Evolutionary conservation across 2,329 filamentous ascomycete species (phyloP), one percentile per base, ranked within the genome.

Genomic region (Calonectria multiphialidica): DNA sequence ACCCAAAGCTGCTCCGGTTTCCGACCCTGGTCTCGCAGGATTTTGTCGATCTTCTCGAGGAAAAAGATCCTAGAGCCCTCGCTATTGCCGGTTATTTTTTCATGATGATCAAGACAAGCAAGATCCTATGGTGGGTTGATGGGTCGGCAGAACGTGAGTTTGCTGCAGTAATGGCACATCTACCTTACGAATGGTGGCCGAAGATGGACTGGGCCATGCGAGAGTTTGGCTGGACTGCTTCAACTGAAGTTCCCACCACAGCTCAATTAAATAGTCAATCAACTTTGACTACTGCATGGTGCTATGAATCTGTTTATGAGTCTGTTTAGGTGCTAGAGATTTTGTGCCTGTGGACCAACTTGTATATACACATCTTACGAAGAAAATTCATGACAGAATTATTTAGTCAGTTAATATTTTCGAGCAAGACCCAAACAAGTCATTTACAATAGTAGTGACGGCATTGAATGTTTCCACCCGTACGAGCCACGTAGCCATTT

Each of bases 41-140:
- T 1, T 69, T 72, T 30, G 37, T 53, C 8, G 42, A 72, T n/a
- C 30, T 72, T n/a, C 33, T 72, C 13, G 61, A 66, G 28, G 70
- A 42, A 1, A 44, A 68, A 13, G 70, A 69, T 2, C 70, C 70
- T 1, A 53, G 70, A 28, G 53, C 70, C 3, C 61, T 72, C 1
- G 61, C 49, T 2, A 69, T 72, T 10, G 40, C 40, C 5, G 70
- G 70, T 3, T 72, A 72, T 15, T 72, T 72, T 23, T 72, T 72
- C 30, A 55, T 72, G 70, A 15, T 72, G 33, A n/a, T 72, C 28
- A 42, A 72, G 21, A 49, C 49, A 1, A 45, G 23, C 5, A 40
- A 35, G n/a, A n/a, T 72, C 23, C 23, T 69, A 1, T 72, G 70
- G 70, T 72, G 70, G 70, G 66, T 72, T n/a, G 65, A 72, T 15